These are phyloP conservation scores for Urostyla sp. DNA, from an alignment of 73 alveolate genomes.

Conservation along the genomic window DNA sequence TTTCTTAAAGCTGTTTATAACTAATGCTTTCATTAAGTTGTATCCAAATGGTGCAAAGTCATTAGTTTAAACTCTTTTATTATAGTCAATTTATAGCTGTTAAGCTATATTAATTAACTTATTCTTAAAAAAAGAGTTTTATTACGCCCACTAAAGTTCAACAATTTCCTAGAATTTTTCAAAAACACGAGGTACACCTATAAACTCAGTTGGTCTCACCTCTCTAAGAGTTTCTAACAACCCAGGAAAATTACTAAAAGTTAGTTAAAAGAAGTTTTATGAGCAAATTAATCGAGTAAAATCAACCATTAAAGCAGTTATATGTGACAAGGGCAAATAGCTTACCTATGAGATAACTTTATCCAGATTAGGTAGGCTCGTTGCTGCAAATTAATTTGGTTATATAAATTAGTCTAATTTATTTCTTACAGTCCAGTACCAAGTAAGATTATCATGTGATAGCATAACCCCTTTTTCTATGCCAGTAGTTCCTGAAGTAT, in stretches of 20 bases:
- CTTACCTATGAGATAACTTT: slow-evolving; percentile 34
- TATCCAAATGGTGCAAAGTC: slow-evolving; percentile 59
- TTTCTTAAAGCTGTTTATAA: slow-evolving; percentile 47
- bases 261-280: background rate
- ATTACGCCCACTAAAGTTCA: background rate
- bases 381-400: background rate
- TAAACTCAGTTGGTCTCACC: slow-evolving; percentile 73
- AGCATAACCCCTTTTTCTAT: slow-evolving; percentile 87
- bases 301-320: slow-evolving; percentile 76
- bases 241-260: slow-evolving; percentile 58
- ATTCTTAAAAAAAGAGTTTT: no score
- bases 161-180: slow-evolving; percentile 57
- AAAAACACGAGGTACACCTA: slow-evolving; percentile 77
- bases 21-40: slow-evolving; percentile 22
- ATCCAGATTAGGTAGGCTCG: background rate
- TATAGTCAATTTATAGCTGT: no score
- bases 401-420: background rate
- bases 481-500: slow-evolving; percentile 95
- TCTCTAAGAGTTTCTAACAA: slow-evolving; percentile 44
- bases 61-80: background rate
- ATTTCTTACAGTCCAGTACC: slow-evolving; percentile 48
- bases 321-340: slow-evolving; percentile 80
- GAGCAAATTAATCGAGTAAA: slow-evolving; percentile 20
- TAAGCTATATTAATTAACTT: no score
- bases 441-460: slow-evolving; percentile 80